phyloP scores from a whole-genome alignment of 352 stramenopile species.

The Phytopythium oedochilum region DNA sequence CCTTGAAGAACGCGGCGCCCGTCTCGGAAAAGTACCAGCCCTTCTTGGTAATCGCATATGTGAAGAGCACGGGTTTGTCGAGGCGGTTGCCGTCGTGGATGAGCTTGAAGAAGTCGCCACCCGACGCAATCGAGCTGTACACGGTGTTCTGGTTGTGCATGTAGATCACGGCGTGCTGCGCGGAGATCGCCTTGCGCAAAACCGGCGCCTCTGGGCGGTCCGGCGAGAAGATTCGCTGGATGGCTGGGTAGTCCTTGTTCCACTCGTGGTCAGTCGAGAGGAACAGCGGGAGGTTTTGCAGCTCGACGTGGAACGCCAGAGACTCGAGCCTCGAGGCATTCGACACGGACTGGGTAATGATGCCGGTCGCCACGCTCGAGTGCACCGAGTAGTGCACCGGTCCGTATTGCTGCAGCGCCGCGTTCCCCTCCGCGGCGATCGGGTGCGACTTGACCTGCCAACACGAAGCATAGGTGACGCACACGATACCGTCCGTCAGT shows the following conservation, averaged over 20 bases:
- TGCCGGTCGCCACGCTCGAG: conserved; percentile 13
- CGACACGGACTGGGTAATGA: conserved; percentile 18
- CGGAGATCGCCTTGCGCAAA: conserved; percentile 13
- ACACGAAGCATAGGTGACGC: too few species aligned
- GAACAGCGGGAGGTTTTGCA: conserved; percentile 20
- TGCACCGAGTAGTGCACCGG: conserved; percentile 31
- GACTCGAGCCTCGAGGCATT: conserved; percentile 19
- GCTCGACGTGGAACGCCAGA: conserved; percentile 18
- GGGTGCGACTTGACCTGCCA: conserved; percentile 19
- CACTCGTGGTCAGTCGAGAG: conserved; percentile 21
- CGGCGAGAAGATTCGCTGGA: conserved; percentile 22
- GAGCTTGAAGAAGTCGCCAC: conserved; percentile 25
- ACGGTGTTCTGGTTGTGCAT: conserved; percentile 13
- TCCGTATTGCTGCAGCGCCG: conserved; percentile 15
- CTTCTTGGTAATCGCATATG: conserved; percentile 24
- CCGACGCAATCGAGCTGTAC: conserved; percentile 9
- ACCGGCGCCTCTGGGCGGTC: conserved; percentile 20
- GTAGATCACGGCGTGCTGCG: conserved; percentile 26
- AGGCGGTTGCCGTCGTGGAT: conserved; percentile 15
- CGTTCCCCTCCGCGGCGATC: background rate
- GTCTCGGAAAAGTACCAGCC: conserved; percentile 38
- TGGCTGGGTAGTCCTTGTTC: conserved; percentile 23
- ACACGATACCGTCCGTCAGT: background rate
- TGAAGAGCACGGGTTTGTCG: conserved; percentile 28
- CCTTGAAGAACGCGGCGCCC: conserved; percentile 28